phyloP scores from a whole-genome alignment of 768 basidiomycete genomes.

The Russula brevipes region DNA sequence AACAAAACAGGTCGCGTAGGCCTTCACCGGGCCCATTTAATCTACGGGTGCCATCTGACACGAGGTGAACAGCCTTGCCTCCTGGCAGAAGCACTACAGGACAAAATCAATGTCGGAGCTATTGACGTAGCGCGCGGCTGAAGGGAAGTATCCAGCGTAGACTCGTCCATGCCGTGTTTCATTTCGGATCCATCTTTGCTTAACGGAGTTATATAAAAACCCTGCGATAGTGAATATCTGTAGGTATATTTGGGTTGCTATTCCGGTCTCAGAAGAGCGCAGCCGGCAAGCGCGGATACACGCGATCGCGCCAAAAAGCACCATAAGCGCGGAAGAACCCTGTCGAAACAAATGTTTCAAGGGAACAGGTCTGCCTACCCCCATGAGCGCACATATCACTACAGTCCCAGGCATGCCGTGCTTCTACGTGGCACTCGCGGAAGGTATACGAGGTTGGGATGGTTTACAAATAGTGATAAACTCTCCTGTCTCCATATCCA shows the following conservation, averaged over 20 bases:
- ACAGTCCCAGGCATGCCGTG: too few relatives aligned
- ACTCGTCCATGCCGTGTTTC: background rate
- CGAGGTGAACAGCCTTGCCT: background rate
- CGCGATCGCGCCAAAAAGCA: background rate
- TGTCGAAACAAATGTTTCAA: background rate
- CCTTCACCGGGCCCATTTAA: background rate
- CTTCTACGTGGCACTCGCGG: too few relatives aligned
- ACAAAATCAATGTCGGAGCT: background rate
- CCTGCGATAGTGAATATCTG: background rate
- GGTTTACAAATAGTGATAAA: background rate
- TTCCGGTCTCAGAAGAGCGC: background rate
- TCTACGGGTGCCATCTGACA: background rate
- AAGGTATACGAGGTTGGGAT: too few relatives aligned
- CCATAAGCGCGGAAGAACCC: background rate
- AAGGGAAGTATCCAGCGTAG: background rate
- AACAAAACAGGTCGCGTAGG: background rate
- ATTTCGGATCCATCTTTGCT: background rate
- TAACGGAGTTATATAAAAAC: conserved; percentile 9
- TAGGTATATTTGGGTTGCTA: background rate
- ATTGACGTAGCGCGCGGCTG: background rate
- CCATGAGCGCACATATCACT: too few relatives aligned
- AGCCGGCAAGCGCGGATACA: conserved; percentile 7
- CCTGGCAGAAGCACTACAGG: background rate
- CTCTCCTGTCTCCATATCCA: background rate
- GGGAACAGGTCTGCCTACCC: background rate